Conservation (phyloP, 2,329 filamentous ascomycete species). For the Colletotrichum truncatum region DNA sequence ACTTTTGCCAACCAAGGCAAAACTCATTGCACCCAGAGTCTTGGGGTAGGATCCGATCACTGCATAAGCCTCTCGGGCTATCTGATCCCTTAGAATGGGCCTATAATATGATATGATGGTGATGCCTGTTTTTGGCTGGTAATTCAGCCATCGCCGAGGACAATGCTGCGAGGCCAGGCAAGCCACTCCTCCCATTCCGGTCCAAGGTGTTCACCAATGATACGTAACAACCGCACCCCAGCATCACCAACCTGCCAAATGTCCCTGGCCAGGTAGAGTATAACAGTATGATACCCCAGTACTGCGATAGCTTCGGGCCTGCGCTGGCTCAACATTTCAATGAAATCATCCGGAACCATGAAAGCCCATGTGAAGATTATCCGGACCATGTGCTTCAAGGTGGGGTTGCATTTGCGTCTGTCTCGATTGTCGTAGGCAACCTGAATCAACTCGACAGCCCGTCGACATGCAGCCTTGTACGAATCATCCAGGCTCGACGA, state of each 20-base stretch:
- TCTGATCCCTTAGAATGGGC: too few species aligned
- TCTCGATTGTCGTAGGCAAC: constrained; percentile 15
- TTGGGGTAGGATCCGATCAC: too few species aligned
- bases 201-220: not conserved
- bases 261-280: constrained; percentile 36
- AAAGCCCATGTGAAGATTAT: constrained; percentile 40
- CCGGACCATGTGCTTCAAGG: constrained; percentile 29
- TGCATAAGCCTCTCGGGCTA: too few species aligned
- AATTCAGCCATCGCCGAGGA: too few species aligned
- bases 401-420: not conserved
- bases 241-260: constrained; percentile 40
- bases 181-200: not conserved
- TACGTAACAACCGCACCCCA: constrained; percentile 13
- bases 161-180: not conserved
- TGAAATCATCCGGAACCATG: constrained; percentile 34
- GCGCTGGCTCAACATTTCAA: constrained; percentile 33
- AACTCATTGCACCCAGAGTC: too few species aligned
- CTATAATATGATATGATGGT: too few species aligned
- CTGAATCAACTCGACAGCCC: constrained; percentile 34
- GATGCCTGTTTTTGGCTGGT: too few species aligned
- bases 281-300: constrained; percentile 38
- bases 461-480: constrained; percentile 21
- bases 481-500: constrained; percentile 37
- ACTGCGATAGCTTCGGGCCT: constrained; percentile 37
- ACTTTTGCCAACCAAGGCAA: too few species aligned